Conservation (phyloP, 352 stramenopile species). For the Phytopythium litorale region DNA sequence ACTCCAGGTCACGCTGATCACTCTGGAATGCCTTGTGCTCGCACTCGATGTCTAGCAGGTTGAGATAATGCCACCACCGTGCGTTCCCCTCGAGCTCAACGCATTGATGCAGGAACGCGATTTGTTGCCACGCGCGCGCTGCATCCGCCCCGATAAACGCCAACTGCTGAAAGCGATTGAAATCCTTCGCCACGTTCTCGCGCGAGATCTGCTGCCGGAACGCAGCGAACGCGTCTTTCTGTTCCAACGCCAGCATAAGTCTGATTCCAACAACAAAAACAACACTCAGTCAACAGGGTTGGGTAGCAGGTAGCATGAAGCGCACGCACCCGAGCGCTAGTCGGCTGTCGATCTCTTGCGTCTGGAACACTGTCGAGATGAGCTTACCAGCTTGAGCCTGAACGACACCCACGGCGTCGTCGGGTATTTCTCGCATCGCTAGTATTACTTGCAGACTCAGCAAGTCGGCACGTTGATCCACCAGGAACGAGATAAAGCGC, state of each 20-base stretch:
- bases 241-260: conserved; percentile 73
- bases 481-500: conserved; percentile 59
- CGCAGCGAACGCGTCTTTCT: conserved; percentile 61
- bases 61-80: conserved; percentile 81
- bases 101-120: conserved; percentile 78
- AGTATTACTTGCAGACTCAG: conserved; percentile 65
- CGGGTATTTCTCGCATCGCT: conserved; percentile 50
- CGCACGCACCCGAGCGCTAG: conserved; percentile 50
- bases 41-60: conserved; percentile 69
- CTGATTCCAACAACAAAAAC: conserved; percentile 17
- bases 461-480: conserved; percentile 58
- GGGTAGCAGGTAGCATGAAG: background rate
- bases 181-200: conserved; percentile 82
- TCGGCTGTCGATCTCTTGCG: conserved; percentile 62
- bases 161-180: conserved; percentile 72
- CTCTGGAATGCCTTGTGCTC: conserved; percentile 77
- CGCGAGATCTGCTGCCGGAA: conserved; percentile 76
- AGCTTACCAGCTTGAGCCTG: conserved; percentile 51
- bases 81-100: conserved; percentile 79
- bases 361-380: conserved; percentile 68
- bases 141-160: conserved; percentile 68
- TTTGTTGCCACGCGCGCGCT: conserved; percentile 74
- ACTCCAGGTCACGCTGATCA: conserved; percentile 57
- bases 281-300: background rate
- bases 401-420: conserved; percentile 44